phyloP scores from a whole-genome alignment of 139 green algal species.

The Chlamydomonas sp. region DNA sequence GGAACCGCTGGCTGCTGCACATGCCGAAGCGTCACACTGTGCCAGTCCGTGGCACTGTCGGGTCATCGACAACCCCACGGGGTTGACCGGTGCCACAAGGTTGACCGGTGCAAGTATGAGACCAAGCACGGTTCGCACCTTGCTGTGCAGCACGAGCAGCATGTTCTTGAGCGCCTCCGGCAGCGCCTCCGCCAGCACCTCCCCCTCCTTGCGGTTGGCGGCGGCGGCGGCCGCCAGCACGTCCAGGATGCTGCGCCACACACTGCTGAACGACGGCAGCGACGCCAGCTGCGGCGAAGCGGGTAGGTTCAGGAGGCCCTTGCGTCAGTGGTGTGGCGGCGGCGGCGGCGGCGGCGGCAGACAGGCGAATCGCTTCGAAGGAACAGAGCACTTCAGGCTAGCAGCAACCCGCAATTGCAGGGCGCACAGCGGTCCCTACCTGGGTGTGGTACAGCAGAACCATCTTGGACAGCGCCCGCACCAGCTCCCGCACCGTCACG shows the following conservation, averaged over 20 bases:
- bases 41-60: too few species aligned
- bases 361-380: too few species aligned
- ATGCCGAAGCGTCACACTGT: too few species aligned
- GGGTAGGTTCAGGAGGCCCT: neutral
- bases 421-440: constrained; percentile 19
- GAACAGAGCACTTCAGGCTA: neutral
- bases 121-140: constrained; percentile 40
- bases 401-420: neutral
- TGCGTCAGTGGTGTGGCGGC: too few species aligned
- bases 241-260: constrained; percentile 49
- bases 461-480: constrained; percentile 63
- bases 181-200: constrained; percentile 86
- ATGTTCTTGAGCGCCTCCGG: constrained; percentile 96
- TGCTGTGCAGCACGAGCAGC: constrained; percentile 89
- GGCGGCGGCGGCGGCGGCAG: too few species aligned
- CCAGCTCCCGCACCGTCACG: constrained; percentile 60
- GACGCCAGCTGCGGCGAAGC: constrained; percentile 34
- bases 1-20: too few species aligned
- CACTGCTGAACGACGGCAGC: constrained; percentile 13
- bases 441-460: constrained; percentile 68
- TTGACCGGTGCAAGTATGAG: too few species aligned
- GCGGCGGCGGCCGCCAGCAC: constrained; percentile 35
- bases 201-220: constrained; percentile 34
- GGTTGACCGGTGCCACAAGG: too few species aligned
- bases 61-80: too few species aligned